Base-by-base conservation (phyloP, 2,329 filamentous ascomycete species). In the Epichloe sp. region DNA sequence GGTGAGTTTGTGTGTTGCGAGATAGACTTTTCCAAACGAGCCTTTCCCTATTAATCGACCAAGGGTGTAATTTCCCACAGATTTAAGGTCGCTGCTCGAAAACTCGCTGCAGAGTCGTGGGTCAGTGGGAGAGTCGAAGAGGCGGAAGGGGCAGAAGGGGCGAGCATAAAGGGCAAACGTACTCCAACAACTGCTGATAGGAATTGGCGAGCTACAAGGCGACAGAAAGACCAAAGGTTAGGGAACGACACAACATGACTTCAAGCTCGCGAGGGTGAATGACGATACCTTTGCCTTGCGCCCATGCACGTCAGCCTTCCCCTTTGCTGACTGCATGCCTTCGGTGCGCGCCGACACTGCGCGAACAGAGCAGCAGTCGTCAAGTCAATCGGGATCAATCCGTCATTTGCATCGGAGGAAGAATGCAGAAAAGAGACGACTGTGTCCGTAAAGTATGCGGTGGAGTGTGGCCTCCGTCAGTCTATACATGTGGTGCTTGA, bases 21-120 rank as follows among this genome's bases (percentile, higher is more conserved):
- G 77, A 68, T 98, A 98, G 62, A 98, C 93, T 71, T 96, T 97
- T 62, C 93, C 93, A 69, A 98, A 98, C 56, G 90, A 96, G 52
- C 93, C 93, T 66, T 97, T 98, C 58, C 58, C 93, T 65, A 98
- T 95, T 53, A 98, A 75, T 53, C 83, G 83, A 44, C 93, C 93
- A 52, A 98, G 78, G 37, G 83, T 84, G 69, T 98, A 98, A 72
- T 96, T 97, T 59, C 93, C 93, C 54, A 98, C 93, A 50, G 84
- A 88, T 62, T 86, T 85, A 58, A 98, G 80, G 58, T 98, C 91
- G 65, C 85, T 86, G 60, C 87, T 88, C 54, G 88, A 85, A 73
- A 98, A 98, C 71, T 97, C 91, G 73, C 88, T 96, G 67, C 23
- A 36, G 10, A 44, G 19, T n/a, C 57, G 53, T 47, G 52, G 52